Base-by-base conservation (phyloP, 495 filamentous ascomycete species). In the Xylaria castorea region DNA sequence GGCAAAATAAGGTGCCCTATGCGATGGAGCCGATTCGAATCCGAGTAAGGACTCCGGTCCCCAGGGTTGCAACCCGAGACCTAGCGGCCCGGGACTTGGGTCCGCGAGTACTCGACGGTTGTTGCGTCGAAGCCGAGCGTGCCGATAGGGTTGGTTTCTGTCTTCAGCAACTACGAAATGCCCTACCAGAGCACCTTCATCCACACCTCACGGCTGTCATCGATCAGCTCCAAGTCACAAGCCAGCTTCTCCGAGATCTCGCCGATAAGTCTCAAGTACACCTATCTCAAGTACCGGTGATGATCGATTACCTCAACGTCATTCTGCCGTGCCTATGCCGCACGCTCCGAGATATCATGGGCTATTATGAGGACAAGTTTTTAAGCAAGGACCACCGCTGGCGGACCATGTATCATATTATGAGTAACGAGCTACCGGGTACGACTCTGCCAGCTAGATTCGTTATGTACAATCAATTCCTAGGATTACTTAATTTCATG, bases 341-440 rank as follows among this genome's bases (percentile, higher is more conserved):
- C 63, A 85, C 84, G 2, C 79, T 88, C 55, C 77, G 81, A 51
- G 87, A 89, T 70, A 89, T 89, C 76, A 84, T 79, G 64, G 44
- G 71, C 5, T 83, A 85, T 74, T 83, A 87, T 72, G 86, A 86
- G 51, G 84, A 89, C 71, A 85, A 81, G 70, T 79, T 76, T 6
- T 27, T 86, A 34, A 77, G 81, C 48, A 82, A 82, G 58, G 81
- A 84, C 70, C 79, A 80, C 46, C 79, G 85, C 51, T 89, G 87
- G 87, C 82, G 81, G 38, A 82, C 83, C 46, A 88, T 89, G 85
- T 84, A 86, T 69, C 81, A 87, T 80, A 83, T 82, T 63, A 83
- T 87, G 81, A 83, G 82, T 1, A 82, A 84, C 40, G 85, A 85
- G 74, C 83, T 82, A 50, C 81, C 78, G 3, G 84, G 84, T 5